Evolutionary conservation across 805 yeast species (phyloP), one percentile per base, ranked within the genome.

Genomic region (Ogataea ganodermae): DNA sequence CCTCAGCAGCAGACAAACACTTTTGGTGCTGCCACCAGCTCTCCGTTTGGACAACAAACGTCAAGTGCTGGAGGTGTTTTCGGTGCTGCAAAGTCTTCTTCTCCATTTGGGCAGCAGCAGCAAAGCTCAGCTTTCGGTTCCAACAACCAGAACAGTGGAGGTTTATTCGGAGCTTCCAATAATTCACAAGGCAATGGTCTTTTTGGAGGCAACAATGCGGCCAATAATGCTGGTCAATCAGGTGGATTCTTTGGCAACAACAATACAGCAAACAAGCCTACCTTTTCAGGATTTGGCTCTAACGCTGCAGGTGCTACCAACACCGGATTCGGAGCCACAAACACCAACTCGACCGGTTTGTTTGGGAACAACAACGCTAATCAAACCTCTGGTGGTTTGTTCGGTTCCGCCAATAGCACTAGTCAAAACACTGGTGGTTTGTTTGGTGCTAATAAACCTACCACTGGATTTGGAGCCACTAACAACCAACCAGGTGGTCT

Each of bases 41-140:
- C 72, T 13, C 70, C 79, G 2, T 70, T 78, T 14, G 76, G 78
- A 59, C 74, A 71, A n/a, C 52, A 56, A 36, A 37, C 47, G n/a
- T 38, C 46, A 24, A 51, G 51, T 30, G 35, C 65, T 10, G 65
- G 67, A 40, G 48, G 49, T 2, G 33, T 41, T 4, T 68, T 65
- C 48, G 70, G 73, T 1, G 60, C 60, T 55, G 48, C 45, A n/a
- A 48, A 48, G 17, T 36, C 17, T 23, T 37, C 46, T 14, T 45
- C 49, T 30, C 49, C 52, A 2, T 45, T 55, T 39, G 58, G 45
- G 14, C 50, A 59, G 49, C 52, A 60, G 55, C 51, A 63, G 52
- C 51, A 51, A 56, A 10, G 55, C 21, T 35, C 65, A 1, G 56
- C 71, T 16, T 72, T 78, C 66, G 81, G 80, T 30, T 57, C 69